Conservation (phyloP, 306 rosid species). For the Quercus robur region DNA sequence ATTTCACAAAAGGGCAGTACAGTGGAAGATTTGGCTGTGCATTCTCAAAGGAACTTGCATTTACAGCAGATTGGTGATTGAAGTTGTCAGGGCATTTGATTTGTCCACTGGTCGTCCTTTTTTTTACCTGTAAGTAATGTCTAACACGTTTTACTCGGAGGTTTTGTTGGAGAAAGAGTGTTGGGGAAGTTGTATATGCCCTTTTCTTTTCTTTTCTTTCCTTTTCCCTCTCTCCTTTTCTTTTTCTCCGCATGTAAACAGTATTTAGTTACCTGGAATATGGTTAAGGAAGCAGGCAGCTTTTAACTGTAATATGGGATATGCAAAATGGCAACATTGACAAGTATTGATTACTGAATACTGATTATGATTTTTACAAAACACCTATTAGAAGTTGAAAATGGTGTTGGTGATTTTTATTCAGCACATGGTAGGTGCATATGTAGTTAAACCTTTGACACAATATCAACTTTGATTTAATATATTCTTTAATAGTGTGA, state of each 20-base stretch:
- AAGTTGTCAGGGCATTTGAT: neutral
- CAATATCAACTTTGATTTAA: neutral
- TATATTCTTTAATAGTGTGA: neutral
- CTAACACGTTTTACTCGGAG: neutral
- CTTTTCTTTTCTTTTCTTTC: neutral
- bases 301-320: neutral
- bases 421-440: neutral
- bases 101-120: neutral
- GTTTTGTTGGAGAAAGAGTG: neutral
- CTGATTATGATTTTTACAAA: neutral
- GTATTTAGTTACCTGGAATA: neutral
- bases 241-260: neutral
- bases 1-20: neutral
- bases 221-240: neutral
- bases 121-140: neutral
- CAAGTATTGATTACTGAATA: neutral
- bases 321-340: neutral
- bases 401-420: neutral
- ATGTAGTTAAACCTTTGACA: neutral
- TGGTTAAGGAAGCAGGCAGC: neutral
- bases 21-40: conserved; percentile 9
- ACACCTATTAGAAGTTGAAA: neutral
- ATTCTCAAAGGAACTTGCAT: neutral
- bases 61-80: neutral
- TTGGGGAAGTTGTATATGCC: neutral